phyloP scores from a whole-genome alignment of 768 basidiomycete species.

The Panus rudis region DNA sequence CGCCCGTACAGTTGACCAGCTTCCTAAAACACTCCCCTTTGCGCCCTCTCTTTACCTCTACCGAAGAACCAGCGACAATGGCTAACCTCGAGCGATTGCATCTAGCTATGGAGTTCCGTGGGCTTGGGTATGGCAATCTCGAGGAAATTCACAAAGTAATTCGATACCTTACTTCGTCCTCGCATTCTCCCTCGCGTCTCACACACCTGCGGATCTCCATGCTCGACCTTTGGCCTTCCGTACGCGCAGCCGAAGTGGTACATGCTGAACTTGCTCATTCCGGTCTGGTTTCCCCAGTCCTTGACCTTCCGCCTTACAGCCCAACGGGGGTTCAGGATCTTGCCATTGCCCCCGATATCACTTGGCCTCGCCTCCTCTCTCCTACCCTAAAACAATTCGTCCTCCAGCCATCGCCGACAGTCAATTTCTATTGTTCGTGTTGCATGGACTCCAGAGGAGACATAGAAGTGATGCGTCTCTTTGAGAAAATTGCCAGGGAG shows the following conservation, averaged over 20 bases:
- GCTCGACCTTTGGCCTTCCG: constrained; percentile 16
- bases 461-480: constrained; percentile 14
- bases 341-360: constrained; percentile 3
- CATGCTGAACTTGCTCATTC: constrained; percentile 14
- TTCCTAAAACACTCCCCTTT: background rate
- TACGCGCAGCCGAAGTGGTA: constrained; percentile 13
- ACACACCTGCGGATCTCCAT: constrained; percentile 16
- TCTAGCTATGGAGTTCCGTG: constrained; percentile 14
- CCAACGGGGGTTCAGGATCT: too few species aligned
- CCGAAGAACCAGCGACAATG: too few species aligned
- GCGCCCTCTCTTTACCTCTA: too few species aligned
- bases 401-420: constrained; percentile 15
- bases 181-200: constrained; percentile 6
- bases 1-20: constrained; percentile 6
- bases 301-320: constrained; percentile 7
- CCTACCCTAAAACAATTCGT: constrained; percentile 10
- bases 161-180: constrained; percentile 1
- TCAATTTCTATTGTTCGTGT: constrained; percentile 16
- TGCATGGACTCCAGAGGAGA: constrained; percentile 18
- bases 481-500: constrained; percentile 11
- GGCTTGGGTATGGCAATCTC: constrained; percentile 10
- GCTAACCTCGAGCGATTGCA: constrained; percentile 13
- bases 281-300: constrained; percentile 7
- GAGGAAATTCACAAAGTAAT: constrained; percentile 11
- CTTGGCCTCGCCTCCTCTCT: constrained; percentile 9